A percentile compares a stretch with the other conserved stretches of the same genome.
These are phyloP conservation scores for Aspergillus fumigatiaffinis DNA, from an alignment of 2,329 filamentous ascomycete species.

Conservation along the genomic window DNA sequence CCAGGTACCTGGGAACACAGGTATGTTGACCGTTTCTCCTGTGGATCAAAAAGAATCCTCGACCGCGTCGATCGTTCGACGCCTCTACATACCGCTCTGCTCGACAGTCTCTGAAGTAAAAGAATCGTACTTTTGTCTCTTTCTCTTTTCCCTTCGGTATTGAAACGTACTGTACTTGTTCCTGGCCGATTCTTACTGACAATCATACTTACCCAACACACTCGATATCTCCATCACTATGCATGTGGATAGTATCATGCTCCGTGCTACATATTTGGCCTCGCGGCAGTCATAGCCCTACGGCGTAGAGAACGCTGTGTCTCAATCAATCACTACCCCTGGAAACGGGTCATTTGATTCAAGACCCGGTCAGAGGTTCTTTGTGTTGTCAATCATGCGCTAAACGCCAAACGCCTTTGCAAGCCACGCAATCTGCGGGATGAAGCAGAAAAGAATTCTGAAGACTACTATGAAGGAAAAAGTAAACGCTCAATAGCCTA, in stretches of 20 bases:
- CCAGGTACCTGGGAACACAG: conserved; percentile 8
- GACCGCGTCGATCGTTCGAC: background rate
- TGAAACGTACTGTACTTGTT: background rate
- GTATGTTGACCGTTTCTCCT: conserved; percentile 3
- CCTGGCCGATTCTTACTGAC: background rate
- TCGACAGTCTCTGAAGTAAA: background rate
- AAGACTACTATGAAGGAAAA: background rate
- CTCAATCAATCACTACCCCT: background rate
- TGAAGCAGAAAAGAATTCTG: background rate
- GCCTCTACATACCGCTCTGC: background rate
- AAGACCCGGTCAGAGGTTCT: background rate
- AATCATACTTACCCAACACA: background rate
- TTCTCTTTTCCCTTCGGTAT: background rate
- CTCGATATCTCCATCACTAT: background rate
- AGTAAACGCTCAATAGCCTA: background rate
- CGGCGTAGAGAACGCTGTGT: background rate
- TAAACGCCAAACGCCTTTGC: background rate
- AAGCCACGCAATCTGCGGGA: background rate
- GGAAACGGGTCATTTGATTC: background rate
- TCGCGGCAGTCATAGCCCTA: background rate
- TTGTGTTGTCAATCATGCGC: background rate
- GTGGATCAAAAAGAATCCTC: background rate
- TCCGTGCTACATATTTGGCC: background rate
- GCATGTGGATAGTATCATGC: background rate
- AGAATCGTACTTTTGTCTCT: background rate